Evolutionary conservation across 345 rosid genomes (phyloP).

Genomic region (Tarenaya hassleriana): DNA sequence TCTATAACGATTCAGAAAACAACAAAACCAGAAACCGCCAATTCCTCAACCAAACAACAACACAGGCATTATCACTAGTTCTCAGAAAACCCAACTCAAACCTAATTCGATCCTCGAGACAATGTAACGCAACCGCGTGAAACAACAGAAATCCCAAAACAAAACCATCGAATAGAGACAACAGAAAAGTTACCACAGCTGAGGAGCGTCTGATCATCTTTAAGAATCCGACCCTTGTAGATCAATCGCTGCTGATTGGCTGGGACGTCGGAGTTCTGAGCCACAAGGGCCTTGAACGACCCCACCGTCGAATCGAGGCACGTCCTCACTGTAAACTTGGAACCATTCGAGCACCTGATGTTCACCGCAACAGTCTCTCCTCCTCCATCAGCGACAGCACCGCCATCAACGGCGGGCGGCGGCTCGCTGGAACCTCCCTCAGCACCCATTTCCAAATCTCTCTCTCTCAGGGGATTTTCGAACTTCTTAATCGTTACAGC

Average conservation of each 20-base stretch:
- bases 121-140: too few species aligned
- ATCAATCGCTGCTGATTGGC: constrained; percentile 60
- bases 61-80: too few species aligned
- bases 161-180: too few species aligned
- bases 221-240: constrained; percentile 76
- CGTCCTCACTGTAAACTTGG: constrained; percentile 49
- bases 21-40: not conserved
- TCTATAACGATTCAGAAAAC: not conserved
- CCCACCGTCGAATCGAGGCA: constrained; percentile 39
- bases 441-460: too few species aligned
- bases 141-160: too few species aligned
- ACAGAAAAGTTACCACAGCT: too few species aligned
- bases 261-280: constrained; percentile 50
- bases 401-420: constrained; percentile 28
- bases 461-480: too few species aligned
- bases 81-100: too few species aligned
- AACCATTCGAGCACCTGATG: constrained; percentile 59
- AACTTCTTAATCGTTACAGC: too few species aligned
- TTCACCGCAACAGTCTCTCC: constrained; percentile 40
- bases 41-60: too few species aligned
- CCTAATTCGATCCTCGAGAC: too few species aligned
- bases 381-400: constrained; percentile 30
- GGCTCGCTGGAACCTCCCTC: constrained; percentile 65
- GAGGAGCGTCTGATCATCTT: constrained; percentile 67
- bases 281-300: constrained; percentile 36